phyloP scores from a whole-genome alignment of 352 stramenopile genomes.

The Pelagophyceae sp. region DNA sequence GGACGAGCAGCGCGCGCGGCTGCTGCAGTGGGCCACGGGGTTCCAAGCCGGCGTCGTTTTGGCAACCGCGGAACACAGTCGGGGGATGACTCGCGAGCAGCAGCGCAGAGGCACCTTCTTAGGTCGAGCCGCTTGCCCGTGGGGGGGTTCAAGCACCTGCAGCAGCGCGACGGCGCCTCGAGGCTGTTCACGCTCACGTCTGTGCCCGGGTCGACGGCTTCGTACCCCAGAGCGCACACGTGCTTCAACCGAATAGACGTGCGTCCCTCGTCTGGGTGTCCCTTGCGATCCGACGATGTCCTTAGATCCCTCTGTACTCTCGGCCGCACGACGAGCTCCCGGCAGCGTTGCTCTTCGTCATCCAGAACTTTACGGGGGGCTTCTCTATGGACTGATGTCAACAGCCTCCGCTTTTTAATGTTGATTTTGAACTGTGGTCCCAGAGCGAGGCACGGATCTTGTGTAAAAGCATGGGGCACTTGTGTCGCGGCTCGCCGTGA shows the following conservation, averaged over 20 bases:
- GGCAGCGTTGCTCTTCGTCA: constrained; percentile 1
- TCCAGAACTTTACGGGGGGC: not conserved
- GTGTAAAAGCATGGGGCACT: too few relatives aligned
- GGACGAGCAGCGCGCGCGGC: constrained; percentile 54
- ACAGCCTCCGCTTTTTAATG: not conserved
- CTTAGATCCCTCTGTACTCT: constrained; percentile 79
- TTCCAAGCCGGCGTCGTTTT: too few relatives aligned
- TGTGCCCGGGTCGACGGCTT: constrained; percentile 41
- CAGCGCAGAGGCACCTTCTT: too few relatives aligned
- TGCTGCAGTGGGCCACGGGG: constrained; percentile 63
- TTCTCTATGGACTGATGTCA: constrained; percentile 1
- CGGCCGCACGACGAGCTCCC: not conserved
- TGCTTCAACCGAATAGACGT: constrained; percentile 57
- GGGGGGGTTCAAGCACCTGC: constrained; percentile 63
- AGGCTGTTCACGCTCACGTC: constrained; percentile 66
- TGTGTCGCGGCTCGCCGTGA: too few relatives aligned
- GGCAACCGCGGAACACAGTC: too few relatives aligned
- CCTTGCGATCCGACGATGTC: not conserved
- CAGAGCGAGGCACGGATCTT: too few relatives aligned
- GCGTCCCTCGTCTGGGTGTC: not conserved
- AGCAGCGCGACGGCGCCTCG: constrained; percentile 63
- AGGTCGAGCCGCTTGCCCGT: constrained; percentile 65
- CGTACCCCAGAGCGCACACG: constrained; percentile 64
- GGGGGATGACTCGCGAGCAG: too few relatives aligned
- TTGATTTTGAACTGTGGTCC: too few relatives aligned